A percentile compares a stretch with the other conserved stretches of the same genome.
Conservation (phyloP, 352 stramenopile species). For the Pythium insidiosum region DNA sequence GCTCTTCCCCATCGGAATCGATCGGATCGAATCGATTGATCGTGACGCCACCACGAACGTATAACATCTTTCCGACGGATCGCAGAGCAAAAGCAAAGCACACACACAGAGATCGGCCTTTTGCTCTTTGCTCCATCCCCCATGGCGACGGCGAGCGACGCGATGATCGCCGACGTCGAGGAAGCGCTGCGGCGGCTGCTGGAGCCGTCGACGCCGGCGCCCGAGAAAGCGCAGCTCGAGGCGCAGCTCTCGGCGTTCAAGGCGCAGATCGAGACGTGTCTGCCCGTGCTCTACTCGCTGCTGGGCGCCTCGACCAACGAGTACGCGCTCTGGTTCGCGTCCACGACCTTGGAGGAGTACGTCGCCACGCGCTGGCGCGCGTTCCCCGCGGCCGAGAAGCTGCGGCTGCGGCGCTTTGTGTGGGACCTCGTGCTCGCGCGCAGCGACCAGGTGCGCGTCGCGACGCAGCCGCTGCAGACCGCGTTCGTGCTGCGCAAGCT, state of each 20-base stretch:
- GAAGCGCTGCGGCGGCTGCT: constrained; percentile 44
- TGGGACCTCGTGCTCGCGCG: constrained; percentile 46
- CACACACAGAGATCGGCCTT: no score
- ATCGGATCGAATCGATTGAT: no score
- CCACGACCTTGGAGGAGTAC: constrained; percentile 68
- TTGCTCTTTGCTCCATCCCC: no score
- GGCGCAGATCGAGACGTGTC: constrained; percentile 30
- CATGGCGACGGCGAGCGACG: no score
- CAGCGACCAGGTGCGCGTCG: background rate
- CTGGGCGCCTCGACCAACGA: constrained; percentile 51
- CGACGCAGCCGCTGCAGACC: constrained; percentile 10
- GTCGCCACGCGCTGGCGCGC: constrained; percentile 47
- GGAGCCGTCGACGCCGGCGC: constrained; percentile 36
- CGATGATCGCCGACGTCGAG: constrained; percentile 57
- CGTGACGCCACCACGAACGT: no score
- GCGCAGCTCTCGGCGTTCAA: constrained; percentile 58
- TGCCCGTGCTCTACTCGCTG: constrained; percentile 63
- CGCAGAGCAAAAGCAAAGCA: no score
- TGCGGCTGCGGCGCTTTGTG: constrained; percentile 47
- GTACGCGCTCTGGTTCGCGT: constrained; percentile 74
- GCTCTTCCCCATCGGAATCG: no score
- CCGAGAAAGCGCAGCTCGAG: constrained; percentile 45
- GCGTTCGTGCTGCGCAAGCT: constrained; percentile 64
- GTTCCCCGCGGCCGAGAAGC: constrained; percentile 30
- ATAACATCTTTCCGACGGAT: no score